phyloP scores from a whole-genome alignment of 805 yeast genomes.

The Cyberlindnera samutprakarnensis region DNA sequence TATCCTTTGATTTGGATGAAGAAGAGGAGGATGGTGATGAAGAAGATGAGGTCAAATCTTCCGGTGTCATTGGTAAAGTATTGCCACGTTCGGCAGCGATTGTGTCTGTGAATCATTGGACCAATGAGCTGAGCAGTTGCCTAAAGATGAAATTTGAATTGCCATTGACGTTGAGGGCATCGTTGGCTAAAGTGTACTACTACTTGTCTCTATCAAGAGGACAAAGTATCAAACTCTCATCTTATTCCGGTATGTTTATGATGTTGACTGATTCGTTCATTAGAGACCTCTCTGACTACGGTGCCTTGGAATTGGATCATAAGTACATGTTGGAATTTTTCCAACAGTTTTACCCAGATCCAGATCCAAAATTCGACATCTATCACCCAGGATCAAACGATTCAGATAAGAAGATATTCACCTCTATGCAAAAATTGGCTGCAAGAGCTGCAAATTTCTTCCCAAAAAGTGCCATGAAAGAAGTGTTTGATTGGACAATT shows the following conservation, averaged over 20 bases:
- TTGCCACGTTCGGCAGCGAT: conserved; percentile 66
- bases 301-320: conserved; percentile 29
- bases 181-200: conserved; percentile 62
- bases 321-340: conserved; percentile 25
- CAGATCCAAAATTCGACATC: conserved; percentile 40
- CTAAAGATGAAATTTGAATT: conserved; percentile 70
- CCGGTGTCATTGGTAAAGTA: conserved; percentile 47
- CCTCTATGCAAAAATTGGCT: conserved; percentile 43
- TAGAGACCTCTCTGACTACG: conserved; percentile 20
- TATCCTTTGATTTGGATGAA: conserved; percentile 29
- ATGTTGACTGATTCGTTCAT: conserved; percentile 38
- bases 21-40: conserved; percentile 31
- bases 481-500: conserved; percentile 42
- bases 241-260: conserved; percentile 57
- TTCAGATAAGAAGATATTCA: conserved; percentile 40
- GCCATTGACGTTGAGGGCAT: conserved; percentile 57
- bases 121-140: conserved; percentile 76
- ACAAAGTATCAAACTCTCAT: conserved; percentile 51
- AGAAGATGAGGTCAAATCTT: conserved; percentile 29
- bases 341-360: conserved; percentile 33
- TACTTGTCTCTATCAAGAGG: conserved; percentile 67
- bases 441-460: conserved; percentile 49
- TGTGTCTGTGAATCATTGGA: conserved; percentile 75
- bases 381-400: conserved; percentile 23
- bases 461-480: conserved; percentile 35